Percentiles rank a stretch among this genome's conserved stretches.
Conservation (phyloP, 1,139 yeast species). For the Geotrichum candidum region DNA sequence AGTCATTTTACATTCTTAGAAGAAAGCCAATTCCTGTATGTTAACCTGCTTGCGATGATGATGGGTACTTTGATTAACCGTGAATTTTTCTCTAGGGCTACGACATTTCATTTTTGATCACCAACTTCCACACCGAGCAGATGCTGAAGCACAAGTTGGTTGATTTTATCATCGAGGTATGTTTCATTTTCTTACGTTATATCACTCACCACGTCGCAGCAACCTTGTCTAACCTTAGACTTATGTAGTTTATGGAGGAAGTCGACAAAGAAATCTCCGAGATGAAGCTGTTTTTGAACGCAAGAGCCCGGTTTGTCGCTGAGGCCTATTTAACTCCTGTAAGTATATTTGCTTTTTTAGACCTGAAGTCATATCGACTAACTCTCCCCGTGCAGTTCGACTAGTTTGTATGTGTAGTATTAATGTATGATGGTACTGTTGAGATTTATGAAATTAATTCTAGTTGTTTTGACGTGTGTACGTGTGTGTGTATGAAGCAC, state of each 20-base stretch:
- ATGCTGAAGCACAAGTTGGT: conserved; percentile 94
- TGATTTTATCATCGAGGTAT: conserved; percentile 78
- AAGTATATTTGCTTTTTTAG: not conserved
- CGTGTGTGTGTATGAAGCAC: not conserved
- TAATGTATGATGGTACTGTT: not conserved
- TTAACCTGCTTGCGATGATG: not conserved
- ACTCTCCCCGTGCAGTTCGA: conserved; percentile 7
- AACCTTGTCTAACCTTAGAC: conserved; percentile 1
- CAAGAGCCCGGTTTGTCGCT: conserved; percentile 96
- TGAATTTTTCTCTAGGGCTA: conserved; percentile 46
- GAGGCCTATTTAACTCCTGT: conserved; percentile 71
- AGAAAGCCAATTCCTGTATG: conserved; percentile 66
- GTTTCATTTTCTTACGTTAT: not conserved
- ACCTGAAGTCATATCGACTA: not conserved
- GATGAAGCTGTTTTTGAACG: conserved; percentile 93
- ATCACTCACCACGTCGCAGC: not conserved
- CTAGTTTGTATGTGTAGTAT: not conserved
- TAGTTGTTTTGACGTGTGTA: not conserved
- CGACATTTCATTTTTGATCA: conserved; percentile 86
- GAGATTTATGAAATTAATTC: not conserved
- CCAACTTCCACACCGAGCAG: conserved; percentile 91
- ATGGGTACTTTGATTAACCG: not conserved
- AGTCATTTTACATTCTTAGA: conserved; percentile 84
- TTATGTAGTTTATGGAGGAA: conserved; percentile 76
- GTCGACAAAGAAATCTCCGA: conserved; percentile 98